phyloP scores from a whole-genome alignment of 2,329 filamentous ascomycete species.

The Epichloe bromicola region DNA sequence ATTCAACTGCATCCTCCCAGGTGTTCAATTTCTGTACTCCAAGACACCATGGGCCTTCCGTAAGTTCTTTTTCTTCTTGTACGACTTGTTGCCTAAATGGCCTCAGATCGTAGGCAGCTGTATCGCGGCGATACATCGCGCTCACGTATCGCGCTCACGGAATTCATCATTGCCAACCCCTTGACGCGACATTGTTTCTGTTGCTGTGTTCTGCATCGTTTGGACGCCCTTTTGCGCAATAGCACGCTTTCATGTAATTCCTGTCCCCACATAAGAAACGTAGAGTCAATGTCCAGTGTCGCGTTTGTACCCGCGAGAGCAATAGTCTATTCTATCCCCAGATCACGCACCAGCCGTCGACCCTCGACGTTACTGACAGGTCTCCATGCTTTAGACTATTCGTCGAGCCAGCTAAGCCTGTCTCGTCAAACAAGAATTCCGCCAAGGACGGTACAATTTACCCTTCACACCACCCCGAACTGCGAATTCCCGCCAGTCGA shows the following conservation, averaged over 20 bases:
- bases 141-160: not conserved
- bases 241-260: not conserved
- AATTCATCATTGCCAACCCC: not conserved
- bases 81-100: not conserved
- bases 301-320: conserved; percentile 3
- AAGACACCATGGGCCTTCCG: conserved; percentile 32
- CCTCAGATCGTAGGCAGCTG: not conserved
- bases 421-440: conserved; percentile 23
- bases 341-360: not conserved
- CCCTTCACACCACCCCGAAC: conserved; percentile 25
- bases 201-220: not conserved
- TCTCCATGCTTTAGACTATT: conserved; percentile 26
- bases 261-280: not conserved
- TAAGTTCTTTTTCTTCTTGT: conserved; percentile 22
- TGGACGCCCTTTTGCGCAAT: not conserved
- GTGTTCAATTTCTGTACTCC: not conserved
- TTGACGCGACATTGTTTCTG: not conserved
- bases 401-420: conserved; percentile 32
- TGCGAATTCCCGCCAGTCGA: conserved; percentile 23
- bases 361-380: conserved; percentile 7
- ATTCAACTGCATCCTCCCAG: not conserved
- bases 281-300: conserved; percentile 3
- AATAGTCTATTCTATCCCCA: not conserved
- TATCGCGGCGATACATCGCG: not conserved
- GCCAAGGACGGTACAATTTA: conserved; percentile 14